Base-by-base conservation (phyloP, 805 yeast species). In the Ogataea parapolymorpha region DNA sequence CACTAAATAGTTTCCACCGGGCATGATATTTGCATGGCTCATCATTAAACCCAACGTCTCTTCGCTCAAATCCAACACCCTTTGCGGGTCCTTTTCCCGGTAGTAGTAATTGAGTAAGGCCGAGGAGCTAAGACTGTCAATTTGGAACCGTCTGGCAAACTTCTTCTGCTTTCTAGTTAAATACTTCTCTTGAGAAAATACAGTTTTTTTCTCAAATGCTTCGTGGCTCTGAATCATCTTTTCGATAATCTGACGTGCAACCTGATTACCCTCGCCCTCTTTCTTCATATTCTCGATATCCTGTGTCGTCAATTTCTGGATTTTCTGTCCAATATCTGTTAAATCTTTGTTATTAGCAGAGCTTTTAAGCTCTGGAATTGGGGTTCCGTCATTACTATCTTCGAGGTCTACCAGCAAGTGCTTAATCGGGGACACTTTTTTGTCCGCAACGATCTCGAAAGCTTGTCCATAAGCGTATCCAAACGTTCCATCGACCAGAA, bases 131-230 rank as follows among this genome's bases (percentile, higher is more conserved):
- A 93, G 63, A 50, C 80, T 79, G 50, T 85, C 87, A 13, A 95
- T 80, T 2, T 89, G 82, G 66, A 93, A 91, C 54, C 87, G 75
- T 59, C 95, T 78, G 42, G 87, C 74, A 59, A 86, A 93, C 68
- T 93, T 93, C 60, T 84, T 89, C 63, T 88, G 95, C 65, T 93
- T 93, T 55, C 99, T 78, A 49, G 83, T 82, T 54, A 91, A 65
- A 62, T 93, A 93, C 66, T 93, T 93, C 52, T 85, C 95, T 62
- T 93, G 96, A 2, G 96, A 87, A 56, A 75, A 87, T 22, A 80
- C 68, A 5, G 98, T 93, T 63, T 93, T 93, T 59, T 86, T 82
- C 52, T 86, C 87, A 58, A 93, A 93, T 8, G 86, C 85, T 26
- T 73, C 83, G 63, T 93, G 98, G 10, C 90, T 79, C 45, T 80